Evolutionary conservation across 768 basidiomycete genomes (phyloP), one percentile per base, ranked within the genome.

Genomic region (Megacollybia marginata): DNA sequence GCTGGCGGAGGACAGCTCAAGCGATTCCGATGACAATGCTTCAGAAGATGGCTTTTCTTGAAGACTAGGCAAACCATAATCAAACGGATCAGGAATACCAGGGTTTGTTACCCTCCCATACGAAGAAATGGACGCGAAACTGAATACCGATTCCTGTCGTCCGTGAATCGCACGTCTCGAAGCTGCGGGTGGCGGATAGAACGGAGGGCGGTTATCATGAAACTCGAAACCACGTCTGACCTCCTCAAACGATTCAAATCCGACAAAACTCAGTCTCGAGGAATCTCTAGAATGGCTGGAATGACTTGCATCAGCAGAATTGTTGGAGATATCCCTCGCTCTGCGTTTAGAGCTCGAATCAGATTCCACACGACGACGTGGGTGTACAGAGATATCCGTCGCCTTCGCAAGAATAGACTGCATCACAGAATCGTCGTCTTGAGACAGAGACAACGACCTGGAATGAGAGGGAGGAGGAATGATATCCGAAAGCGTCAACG

Each of bases 151-250:
- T 34, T 83, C 81, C 12, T 75, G 76, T 44, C 69, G 71, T 9
- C 59, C 58, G 44, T 83, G 78, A 42, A 59, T 64, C 12, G 50
- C 62, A 20, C 67, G 69, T 15, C 67, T 68, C 33, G 64, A 58
- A 9, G 67, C 65, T 2, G 61, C 64, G 28, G 46, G 11, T 16
- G 79, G 76, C 1, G 83, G 82, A 57, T 85, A 88, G 62, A 86
- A 88, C 1, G 75, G 68, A 2, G 83, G 80, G 0, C 84, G 76
- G 44, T 75, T 68, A 8, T 75, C 70, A 23, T 71, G 71, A 61
- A 86, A 89, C 59, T 90, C 88, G 53, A 89, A 91, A 1, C 82
- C 85, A 46, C 85, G 75, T 31, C 87, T 70, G n/a, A 89, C 77
- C 58, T 88, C 88, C 16, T 83, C 82, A 54, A 88, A 91, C 0